phyloP scores from a whole-genome alignment of 139 green algal genomes.

The Picochlorum sp. region DNA sequence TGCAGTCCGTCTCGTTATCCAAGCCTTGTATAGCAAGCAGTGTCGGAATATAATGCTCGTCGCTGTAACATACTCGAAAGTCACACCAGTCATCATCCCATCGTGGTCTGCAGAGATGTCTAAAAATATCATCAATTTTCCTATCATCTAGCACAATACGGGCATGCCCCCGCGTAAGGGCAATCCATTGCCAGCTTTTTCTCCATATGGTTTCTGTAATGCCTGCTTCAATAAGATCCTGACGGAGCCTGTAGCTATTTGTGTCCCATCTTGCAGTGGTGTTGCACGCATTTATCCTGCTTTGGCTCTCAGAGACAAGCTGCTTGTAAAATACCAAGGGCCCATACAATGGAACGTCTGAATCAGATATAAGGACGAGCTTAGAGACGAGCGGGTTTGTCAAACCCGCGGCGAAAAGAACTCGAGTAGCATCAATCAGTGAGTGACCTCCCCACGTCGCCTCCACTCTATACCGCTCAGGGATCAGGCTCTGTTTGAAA shows the following conservation, averaged over 20 bases:
- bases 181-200: constrained; percentile 23
- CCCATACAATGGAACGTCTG: constrained; percentile 8
- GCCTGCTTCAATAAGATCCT: constrained; percentile 1
- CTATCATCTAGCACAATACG: constrained; percentile 14
- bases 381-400: constrained; percentile 13
- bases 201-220: constrained; percentile 7
- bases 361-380: constrained; percentile 20
- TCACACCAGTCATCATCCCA: background rate
- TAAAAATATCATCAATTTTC: constrained; percentile 6
- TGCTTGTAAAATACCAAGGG: constrained; percentile 5
- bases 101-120: background rate
- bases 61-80: constrained; percentile 4
- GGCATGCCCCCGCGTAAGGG: constrained; percentile 14
- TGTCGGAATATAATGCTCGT: constrained; percentile 28
- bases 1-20: constrained; percentile 25
- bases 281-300: constrained; percentile 12
- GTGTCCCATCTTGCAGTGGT: background rate
- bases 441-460: constrained; percentile 8
- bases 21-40: constrained; percentile 22
- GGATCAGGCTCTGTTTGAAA: background rate
- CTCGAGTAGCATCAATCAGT: constrained; percentile 13
- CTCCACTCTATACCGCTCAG: constrained; percentile 6
- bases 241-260: constrained; percentile 1
- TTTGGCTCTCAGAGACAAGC: background rate
- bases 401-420: constrained; percentile 22